phyloP scores from a whole-genome alignment of 1,139 yeast genomes.

The Eremothecium sinecaudum region DNA sequence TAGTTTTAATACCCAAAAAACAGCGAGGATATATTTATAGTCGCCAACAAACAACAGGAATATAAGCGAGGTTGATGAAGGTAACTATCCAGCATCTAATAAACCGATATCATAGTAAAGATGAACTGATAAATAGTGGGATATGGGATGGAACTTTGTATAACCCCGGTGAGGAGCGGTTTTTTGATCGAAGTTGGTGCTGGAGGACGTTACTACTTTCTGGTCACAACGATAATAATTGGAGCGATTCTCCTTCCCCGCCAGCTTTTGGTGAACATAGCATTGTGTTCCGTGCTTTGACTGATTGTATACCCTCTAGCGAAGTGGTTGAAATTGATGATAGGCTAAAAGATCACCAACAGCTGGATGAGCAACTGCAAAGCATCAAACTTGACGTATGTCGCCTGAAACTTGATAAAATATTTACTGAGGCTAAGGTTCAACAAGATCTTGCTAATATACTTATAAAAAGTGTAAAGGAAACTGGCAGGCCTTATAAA shows the following conservation, averaged over 20 bases:
- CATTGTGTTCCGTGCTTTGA: background rate
- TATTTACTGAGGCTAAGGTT: conserved; percentile 34
- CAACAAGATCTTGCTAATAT: conserved; percentile 43
- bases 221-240: conserved; percentile 10
- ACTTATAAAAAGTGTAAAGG: conserved; percentile 38
- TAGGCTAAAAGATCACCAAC: conserved; percentile 9
- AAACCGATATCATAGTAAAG: conserved; percentile 19
- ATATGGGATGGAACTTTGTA: conserved; percentile 26
- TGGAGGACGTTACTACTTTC: conserved; percentile 24
- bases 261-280: too few species aligned
- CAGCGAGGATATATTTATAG: too few species aligned
- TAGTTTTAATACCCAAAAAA: too few species aligned
- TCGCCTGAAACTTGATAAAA: conserved; percentile 48
- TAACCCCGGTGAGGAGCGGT: conserved; percentile 9
- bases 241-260: background rate
- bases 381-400: conserved; percentile 57
- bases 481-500: conserved; percentile 43
- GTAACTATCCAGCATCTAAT: conserved; percentile 9
- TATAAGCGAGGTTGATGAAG: too few species aligned
- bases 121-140: conserved; percentile 22
- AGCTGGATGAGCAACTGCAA: conserved; percentile 31
- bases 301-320: conserved; percentile 14
- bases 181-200: conserved; percentile 22
- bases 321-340: conserved; percentile 8
- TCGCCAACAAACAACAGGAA: too few species aligned